Evolutionary conservation across 106 monocot genomes (phyloP).

Genomic region (Gastrodia elata): DNA sequence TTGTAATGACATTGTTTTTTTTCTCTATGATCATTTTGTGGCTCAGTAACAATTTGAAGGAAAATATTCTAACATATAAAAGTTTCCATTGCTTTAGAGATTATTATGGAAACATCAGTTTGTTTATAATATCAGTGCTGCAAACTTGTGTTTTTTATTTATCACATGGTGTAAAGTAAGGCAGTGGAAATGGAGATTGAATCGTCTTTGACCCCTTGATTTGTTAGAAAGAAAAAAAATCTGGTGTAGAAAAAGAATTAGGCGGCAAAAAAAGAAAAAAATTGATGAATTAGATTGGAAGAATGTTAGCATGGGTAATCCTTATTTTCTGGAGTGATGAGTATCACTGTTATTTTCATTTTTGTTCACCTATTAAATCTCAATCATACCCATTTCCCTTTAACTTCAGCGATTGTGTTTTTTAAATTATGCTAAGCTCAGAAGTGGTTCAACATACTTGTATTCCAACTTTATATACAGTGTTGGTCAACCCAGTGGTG

Average conservation of each 20-base stretch:
- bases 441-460: too few species aligned
- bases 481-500: too few species aligned
- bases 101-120: neutral
- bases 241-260: neutral
- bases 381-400: neutral
- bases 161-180: neutral
- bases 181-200: constrained; percentile 2
- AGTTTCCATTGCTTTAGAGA: neutral
- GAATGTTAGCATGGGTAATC: neutral
- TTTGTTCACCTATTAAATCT: neutral
- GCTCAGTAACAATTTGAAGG: neutral
- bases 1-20: neutral
- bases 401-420: neutral
- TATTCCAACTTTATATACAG: too few species aligned
- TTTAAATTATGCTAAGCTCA: too few species aligned
- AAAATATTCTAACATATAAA: neutral
- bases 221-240: neutral
- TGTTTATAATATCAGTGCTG: neutral
- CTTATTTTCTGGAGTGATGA: neutral
- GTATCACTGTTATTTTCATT: neutral
- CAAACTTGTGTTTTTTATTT: neutral
- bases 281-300: neutral
- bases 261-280: neutral
- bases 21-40: neutral
- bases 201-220: neutral